Evolutionary conservation across 306 rosid species (phyloP).

Genomic region (Inga oerstediana): DNA sequence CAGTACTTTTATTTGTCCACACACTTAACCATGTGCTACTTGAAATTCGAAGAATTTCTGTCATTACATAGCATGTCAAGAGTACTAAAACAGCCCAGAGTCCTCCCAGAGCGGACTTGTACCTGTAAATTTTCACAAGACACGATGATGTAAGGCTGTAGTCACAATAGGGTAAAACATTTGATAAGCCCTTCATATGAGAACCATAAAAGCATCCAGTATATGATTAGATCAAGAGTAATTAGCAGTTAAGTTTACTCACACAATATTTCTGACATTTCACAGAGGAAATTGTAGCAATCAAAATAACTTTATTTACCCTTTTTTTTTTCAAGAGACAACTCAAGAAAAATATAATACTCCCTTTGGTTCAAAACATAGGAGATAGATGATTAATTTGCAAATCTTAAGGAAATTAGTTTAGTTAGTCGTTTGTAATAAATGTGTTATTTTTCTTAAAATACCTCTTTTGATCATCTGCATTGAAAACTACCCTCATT

Average conservation of each 20-base stretch:
- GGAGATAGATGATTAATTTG: no score
- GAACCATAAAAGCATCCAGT: neutral
- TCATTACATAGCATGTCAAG: conserved; percentile 57
- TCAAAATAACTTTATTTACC: neutral
- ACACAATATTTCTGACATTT: neutral
- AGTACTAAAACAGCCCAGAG: conserved; percentile 71
- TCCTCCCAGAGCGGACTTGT: conserved; percentile 84
- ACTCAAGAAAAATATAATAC: neutral
- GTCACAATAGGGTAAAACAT: neutral
- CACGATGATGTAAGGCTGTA: neutral
- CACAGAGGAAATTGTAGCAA: neutral
- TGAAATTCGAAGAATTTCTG: conserved; percentile 77
- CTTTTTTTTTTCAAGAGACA: neutral
- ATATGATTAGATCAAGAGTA: neutral
- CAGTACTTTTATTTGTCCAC: conserved; percentile 72
- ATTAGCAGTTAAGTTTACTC: neutral
- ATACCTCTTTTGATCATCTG: no score
- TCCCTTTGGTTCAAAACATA: no score
- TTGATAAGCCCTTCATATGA: neutral
- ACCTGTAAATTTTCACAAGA: conserved; percentile 47
- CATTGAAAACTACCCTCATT: no score
- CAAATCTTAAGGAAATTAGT: no score
- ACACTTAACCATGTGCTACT: conserved; percentile 85
- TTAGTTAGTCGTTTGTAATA: no score
- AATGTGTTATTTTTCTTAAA: no score